Percentiles rank a stretch among this genome's conserved stretches.
Evolutionary conservation across 805 yeast genomes (phyloP).

Genomic region (Monosporozyma unispora): DNA sequence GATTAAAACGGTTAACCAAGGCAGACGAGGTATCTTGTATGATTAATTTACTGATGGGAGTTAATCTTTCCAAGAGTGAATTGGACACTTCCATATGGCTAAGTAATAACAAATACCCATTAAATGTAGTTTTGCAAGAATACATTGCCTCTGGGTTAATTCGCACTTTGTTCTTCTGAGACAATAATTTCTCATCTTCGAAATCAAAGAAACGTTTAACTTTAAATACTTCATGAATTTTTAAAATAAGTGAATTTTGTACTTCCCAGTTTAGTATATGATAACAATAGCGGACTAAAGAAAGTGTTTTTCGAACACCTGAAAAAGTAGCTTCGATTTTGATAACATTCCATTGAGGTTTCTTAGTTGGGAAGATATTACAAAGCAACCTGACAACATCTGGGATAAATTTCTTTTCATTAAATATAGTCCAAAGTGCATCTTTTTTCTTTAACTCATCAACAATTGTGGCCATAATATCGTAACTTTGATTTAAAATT

Average conservation of each 20-base stretch:
- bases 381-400: slow-evolving; percentile 11
- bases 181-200: slow-evolving; percentile 12
- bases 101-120: slow-evolving; percentile 17
- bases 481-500: slow-evolving; percentile 13
- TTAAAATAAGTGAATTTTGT: slow-evolving; percentile 42
- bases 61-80: slow-evolving; percentile 19
- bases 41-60: slow-evolving; percentile 23
- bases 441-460: slow-evolving; percentile 5
- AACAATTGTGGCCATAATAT: slow-evolving; percentile 14
- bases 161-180: slow-evolving; percentile 7
- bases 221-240: slow-evolving; percentile 18
- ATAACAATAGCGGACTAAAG: slow-evolving; percentile 12
- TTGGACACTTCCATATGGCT: slow-evolving; percentile 6
- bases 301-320: slow-evolving; percentile 9
- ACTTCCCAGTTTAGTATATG: slow-evolving; percentile 30
- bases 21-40: slow-evolving; percentile 12
- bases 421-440: slow-evolving; percentile 17
- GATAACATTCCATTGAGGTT: slow-evolving; percentile 18
- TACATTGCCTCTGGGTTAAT: slow-evolving; percentile 2
- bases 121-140: slow-evolving; percentile 13
- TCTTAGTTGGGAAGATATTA: slow-evolving; percentile 15
- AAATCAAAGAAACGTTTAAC: slow-evolving; percentile 23
- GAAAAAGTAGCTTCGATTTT: slow-evolving; percentile 9
- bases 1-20: slow-evolving; percentile 23
- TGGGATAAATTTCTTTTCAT: slow-evolving; percentile 11